Percentiles rank a stretch among this genome's conserved stretches.
phyloP scores from a whole-genome alignment of 2,329 filamentous ascomycete species.

The Blastomyces parvus region DNA sequence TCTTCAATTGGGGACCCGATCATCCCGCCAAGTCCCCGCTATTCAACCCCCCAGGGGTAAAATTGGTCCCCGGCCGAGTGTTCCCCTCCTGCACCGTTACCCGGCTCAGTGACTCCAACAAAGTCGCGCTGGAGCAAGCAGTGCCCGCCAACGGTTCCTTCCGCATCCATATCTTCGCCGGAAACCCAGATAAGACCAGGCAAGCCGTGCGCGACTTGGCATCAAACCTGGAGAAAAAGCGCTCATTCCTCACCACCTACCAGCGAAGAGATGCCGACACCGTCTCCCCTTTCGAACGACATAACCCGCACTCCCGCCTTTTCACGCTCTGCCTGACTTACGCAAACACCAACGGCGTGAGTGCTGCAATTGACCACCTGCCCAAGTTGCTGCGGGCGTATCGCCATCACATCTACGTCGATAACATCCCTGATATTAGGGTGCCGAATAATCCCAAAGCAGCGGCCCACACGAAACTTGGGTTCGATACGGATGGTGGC shows the following conservation, averaged over 20 bases:
- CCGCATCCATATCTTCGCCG: conserved; percentile 78
- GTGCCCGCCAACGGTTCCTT: conserved; percentile 82
- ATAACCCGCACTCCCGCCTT: conserved; percentile 77
- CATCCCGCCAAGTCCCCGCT: conserved; percentile 63
- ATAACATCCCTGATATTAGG: conserved; percentile 65
- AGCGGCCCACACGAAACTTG: conserved; percentile 79
- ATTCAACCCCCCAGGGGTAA: conserved; percentile 57
- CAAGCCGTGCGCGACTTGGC: conserved; percentile 62
- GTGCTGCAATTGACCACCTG: conserved; percentile 67
- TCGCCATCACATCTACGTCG: conserved; percentile 73
- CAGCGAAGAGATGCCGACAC: conserved; percentile 49
- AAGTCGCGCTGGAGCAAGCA: conserved; percentile 83
- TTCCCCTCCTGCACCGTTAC: conserved; percentile 74
- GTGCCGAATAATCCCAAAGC: conserved; percentile 60
- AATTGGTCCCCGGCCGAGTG: conserved; percentile 62
- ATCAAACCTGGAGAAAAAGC: conserved; percentile 51
- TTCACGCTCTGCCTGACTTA: conserved; percentile 72
- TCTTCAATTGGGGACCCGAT: conserved; percentile 68
- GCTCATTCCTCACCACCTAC: conserved; percentile 64
- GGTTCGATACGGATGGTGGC: conserved; percentile 61
- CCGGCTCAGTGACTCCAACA: conserved; percentile 77
- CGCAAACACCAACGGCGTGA: conserved; percentile 53
- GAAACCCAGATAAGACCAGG: conserved; percentile 50
- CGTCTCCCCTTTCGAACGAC: conserved; percentile 65
- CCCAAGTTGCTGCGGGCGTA: conserved; percentile 65